Conservation (phyloP, 2,329 filamentous ascomycete species). For the Pyricularia grisea region DNA sequence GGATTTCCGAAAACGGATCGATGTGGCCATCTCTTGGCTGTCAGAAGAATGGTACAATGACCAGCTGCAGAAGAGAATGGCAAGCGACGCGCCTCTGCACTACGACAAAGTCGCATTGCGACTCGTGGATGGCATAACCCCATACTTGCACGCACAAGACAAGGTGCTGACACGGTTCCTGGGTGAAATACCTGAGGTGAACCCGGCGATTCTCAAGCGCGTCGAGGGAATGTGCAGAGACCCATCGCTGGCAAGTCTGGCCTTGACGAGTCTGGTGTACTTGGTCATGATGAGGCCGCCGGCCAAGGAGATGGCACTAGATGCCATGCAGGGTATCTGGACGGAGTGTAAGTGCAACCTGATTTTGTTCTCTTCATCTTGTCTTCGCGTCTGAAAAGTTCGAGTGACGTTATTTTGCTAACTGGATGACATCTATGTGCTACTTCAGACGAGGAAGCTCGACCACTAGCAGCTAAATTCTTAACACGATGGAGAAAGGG, state of each 20-base stretch:
- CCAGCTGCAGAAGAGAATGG: conserved; percentile 33
- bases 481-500: conserved; percentile 50
- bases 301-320: conserved; percentile 51
- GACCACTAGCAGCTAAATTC: conserved; percentile 53
- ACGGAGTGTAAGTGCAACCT: conserved; percentile 44
- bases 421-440: neutral
- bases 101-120: conserved; percentile 74
- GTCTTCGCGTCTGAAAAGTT: neutral
- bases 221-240: conserved; percentile 61
- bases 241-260: conserved; percentile 53
- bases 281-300: conserved; percentile 60
- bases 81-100: conserved; percentile 43
- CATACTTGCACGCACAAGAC: conserved; percentile 85
- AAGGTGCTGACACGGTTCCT: conserved; percentile 85
- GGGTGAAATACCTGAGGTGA: conserved; percentile 81
- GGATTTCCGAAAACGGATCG: conserved; percentile 83
- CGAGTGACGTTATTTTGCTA: neutral
- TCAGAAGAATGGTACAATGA: conserved; percentile 99
- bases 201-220: conserved; percentile 58
- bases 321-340: conserved; percentile 59
- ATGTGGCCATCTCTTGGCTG: conserved; percentile 85
- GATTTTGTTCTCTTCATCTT: neutral
- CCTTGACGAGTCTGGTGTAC: conserved; percentile 56
- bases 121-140: conserved; percentile 80
- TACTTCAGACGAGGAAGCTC: conserved; percentile 47